Percentiles rank a stretch among this genome's conserved stretches.
Conservation (phyloP, 345 rosid species). For the Hypericum perforatum region DNA sequence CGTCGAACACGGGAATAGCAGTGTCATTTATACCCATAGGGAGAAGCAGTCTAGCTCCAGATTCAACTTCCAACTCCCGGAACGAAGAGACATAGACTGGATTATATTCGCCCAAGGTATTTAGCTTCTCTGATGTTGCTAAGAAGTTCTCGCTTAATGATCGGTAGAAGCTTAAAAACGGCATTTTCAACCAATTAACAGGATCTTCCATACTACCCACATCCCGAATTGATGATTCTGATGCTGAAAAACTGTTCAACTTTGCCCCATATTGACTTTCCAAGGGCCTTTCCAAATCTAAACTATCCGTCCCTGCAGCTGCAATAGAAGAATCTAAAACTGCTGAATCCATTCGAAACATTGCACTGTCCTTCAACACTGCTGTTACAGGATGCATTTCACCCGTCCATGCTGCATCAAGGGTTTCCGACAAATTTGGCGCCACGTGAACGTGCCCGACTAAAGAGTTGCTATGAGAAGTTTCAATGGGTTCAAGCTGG, state of each 20-base stretch:
- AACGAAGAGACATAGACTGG: constrained; percentile 11
- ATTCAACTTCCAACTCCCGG: constrained; percentile 11
- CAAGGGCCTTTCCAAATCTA: constrained; percentile 12
- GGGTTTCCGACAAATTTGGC: constrained; percentile 26
- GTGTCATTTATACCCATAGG: constrained; percentile 18
- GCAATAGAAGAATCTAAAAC: constrained; percentile 19
- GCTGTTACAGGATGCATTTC: constrained; percentile 32
- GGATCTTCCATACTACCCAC: constrained; percentile 19
- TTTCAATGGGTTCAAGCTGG: constrained; percentile 33
- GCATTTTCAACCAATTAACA: constrained; percentile 17
- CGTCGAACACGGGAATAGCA: constrained; percentile 19
- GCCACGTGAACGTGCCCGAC: constrained; percentile 39
- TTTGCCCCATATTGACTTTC: constrained; percentile 26
- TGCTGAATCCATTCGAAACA: background rate
- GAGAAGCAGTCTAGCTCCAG: constrained; percentile 13
- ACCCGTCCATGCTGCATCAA: constrained; percentile 61
- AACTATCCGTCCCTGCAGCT: constrained; percentile 16
- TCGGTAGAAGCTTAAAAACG: constrained; percentile 37
- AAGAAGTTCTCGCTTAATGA: constrained; percentile 32
- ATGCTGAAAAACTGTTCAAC: constrained; percentile 13
- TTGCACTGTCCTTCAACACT: constrained; percentile 23
- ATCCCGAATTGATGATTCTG: constrained; percentile 16
- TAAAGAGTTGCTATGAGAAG: constrained; percentile 30
- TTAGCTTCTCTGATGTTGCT: constrained; percentile 41
- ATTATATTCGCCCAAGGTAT: constrained; percentile 26